Percentiles rank a stretch among this genome's conserved stretches.
Conservation (phyloP, 1,139 yeast species). For the Lipomyces yarrowii region DNA sequence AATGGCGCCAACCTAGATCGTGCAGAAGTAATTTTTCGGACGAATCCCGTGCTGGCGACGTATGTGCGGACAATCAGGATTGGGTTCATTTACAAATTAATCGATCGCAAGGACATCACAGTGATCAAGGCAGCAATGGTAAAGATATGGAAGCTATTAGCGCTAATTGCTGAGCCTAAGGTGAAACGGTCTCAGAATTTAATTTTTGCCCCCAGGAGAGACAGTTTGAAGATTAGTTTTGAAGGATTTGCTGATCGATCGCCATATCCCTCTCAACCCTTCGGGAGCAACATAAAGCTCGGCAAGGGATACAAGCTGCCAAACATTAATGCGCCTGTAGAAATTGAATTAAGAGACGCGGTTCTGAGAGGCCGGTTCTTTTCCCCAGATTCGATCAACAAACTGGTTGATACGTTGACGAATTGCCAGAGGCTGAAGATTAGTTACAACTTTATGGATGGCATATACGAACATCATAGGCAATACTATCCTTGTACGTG, state of each 20-base stretch:
- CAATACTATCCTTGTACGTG: conserved; percentile 8
- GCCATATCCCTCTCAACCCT: not conserved
- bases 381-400: not conserved
- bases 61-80: conserved; percentile 6
- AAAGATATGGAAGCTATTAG: not conserved
- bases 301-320: not conserved
- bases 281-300: not conserved
- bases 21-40: conserved; percentile 6
- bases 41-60: conserved; percentile 14
- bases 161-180: conserved; percentile 2
- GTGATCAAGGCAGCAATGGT: not conserved
- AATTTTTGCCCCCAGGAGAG: conserved; percentile 1
- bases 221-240: not conserved
- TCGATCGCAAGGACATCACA: not conserved
- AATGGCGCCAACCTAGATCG: conserved; percentile 1
- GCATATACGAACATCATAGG: conserved; percentile 1
- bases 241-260: not conserved
- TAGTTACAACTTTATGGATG: conserved; percentile 3
- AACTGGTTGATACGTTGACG: not conserved
- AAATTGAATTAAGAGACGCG: conserved; percentile 2
- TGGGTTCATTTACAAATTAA: not conserved
- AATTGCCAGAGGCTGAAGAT: not conserved
- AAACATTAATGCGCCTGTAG: conserved; percentile 4
- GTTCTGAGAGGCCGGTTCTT: conserved; percentile 3
- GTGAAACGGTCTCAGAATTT: not conserved